Evolutionary conservation across 73 alveolate genomes (phyloP).

Genomic region (Halteria grandinella): DNA sequence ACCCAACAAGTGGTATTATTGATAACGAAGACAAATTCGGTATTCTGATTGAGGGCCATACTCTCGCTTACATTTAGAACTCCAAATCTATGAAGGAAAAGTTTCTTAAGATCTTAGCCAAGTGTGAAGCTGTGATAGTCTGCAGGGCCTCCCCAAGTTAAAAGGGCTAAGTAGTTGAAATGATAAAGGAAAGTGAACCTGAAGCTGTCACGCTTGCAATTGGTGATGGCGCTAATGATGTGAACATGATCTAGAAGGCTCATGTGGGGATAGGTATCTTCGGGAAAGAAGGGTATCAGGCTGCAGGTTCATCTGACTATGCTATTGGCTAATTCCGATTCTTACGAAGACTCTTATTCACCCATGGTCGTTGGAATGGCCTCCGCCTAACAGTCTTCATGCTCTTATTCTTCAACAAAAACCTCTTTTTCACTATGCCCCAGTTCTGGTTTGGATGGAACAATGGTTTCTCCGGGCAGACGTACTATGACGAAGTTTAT

Average conservation of each 20-base stretch:
- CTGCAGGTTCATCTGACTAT: slow-evolving; percentile 80
- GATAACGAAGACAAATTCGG: slow-evolving; percentile 45
- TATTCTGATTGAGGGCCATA: slow-evolving; percentile 40
- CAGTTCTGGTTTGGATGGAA: slow-evolving; percentile 84
- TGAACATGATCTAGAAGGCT: slow-evolving; percentile 94
- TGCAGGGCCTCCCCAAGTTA: slow-evolving; percentile 97
- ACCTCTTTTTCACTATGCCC: slow-evolving; percentile 79
- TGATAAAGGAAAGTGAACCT: slow-evolving; percentile 77
- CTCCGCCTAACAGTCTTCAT: slow-evolving; percentile 80
- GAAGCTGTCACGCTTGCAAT: slow-evolving; percentile 85
- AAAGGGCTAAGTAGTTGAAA: slow-evolving; percentile 92
- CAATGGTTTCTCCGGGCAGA: slow-evolving; percentile 84
- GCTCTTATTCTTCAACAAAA: slow-evolving; percentile 81
- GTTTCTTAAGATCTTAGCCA: slow-evolving; percentile 69
- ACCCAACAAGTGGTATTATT: not conserved
- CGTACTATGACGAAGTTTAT: slow-evolving; percentile 82
- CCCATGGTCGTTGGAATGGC: slow-evolving; percentile 91
- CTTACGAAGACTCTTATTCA: slow-evolving; percentile 75
- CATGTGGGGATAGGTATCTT: slow-evolving; percentile 91
- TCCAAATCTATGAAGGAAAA: slow-evolving; percentile 27
- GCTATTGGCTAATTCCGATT: slow-evolving; percentile 84
- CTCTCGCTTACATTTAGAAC: not conserved
- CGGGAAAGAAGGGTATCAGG: slow-evolving; percentile 95
- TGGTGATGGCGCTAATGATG: slow-evolving; percentile 99
- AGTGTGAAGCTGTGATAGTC: slow-evolving; percentile 85